Evolutionary conservation across 495 filamentous ascomycete species (phyloP).

Genomic region (Chaetomium cochliodes): DNA sequence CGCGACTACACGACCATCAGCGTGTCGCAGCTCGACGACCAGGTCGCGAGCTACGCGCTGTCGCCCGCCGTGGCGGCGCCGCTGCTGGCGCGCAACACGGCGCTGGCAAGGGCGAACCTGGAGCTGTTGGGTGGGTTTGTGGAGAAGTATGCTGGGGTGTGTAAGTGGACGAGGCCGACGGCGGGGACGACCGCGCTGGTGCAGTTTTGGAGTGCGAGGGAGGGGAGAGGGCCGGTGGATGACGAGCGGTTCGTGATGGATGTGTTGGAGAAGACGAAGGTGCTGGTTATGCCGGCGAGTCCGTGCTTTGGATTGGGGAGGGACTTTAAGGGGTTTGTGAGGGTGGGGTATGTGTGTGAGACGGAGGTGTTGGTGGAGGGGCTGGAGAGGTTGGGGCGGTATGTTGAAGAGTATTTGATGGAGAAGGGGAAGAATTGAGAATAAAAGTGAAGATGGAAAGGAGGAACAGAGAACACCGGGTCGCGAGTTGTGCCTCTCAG

Average conservation of each 20-base stretch:
- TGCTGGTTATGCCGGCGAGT: constrained; percentile 77
- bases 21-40: constrained; percentile 78
- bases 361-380: constrained; percentile 68
- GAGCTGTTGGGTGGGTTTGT: constrained; percentile 67
- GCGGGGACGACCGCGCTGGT: constrained; percentile 84
- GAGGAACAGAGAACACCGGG: too few species aligned
- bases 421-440: not conserved
- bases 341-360: constrained; percentile 76
- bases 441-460: too few species aligned
- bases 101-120: constrained; percentile 69
- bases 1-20: constrained; percentile 86
- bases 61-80: constrained; percentile 60
- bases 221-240: constrained; percentile 62
- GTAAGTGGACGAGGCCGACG: constrained; percentile 70
- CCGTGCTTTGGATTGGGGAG: constrained; percentile 67
- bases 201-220: constrained; percentile 53
- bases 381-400: constrained; percentile 58
- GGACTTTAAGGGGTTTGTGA: constrained; percentile 76
- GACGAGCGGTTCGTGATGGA: constrained; percentile 70
- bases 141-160: constrained; percentile 59
- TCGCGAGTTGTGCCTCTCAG: too few species aligned
- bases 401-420: constrained; percentile 49
- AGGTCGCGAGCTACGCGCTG: constrained; percentile 73
- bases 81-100: constrained; percentile 66
- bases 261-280: constrained; percentile 66